Base-by-base conservation (phyloP, 139 green algal species). In the Picochlorum sp. region DNA sequence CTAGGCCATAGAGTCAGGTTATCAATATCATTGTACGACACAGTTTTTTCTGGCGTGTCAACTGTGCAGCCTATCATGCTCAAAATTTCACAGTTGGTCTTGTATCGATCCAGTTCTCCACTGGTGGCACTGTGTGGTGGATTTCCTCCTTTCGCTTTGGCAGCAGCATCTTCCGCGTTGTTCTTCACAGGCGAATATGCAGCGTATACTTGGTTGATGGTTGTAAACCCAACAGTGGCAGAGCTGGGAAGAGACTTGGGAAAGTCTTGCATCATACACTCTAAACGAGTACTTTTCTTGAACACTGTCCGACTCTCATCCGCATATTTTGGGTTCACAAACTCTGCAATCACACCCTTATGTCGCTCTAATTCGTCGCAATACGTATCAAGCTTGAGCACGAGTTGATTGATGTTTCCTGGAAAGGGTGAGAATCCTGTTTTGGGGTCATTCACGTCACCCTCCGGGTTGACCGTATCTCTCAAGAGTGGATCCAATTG, bases 181-280 rank as follows among this genome's bases (percentile, higher is more conserved):
- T 98, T 99, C 74, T 99, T 99, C 37, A 99, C 94, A 6, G 94
- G 92, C 1, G 81, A 92, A 78, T 98, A 99, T 7, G 84, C 88
- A 1, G 87, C 83, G 91, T 91, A 98, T 51, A 92, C 89, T 78
- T 94, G 85, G 47, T 92, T 94, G 69, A 97, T 80, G 24, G 86
- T 79, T 5, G 89, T 98, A 84, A 97, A 98, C 45, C 94, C 93
- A 2, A 98, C 87, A 8, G 77, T 77, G 31, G 88, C 81, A 37
- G 30, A 57, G 37, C 69, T 18, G 4, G 81, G 79, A 61, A 95
- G 77, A 2, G 64, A 80, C 62, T 89, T 86, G n/a, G 89, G 86
- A 66, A 89, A 92, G 74, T 96, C 94, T 76, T 97, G 92, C 94
- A 99, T 99, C 94, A 99, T 98, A 84, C 94, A 98, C 79, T 99